Evolutionary conservation across 345 rosid genomes (phyloP), one percentile per base, ranked within the genome.

Genomic region (Alliaria petiolata): DNA sequence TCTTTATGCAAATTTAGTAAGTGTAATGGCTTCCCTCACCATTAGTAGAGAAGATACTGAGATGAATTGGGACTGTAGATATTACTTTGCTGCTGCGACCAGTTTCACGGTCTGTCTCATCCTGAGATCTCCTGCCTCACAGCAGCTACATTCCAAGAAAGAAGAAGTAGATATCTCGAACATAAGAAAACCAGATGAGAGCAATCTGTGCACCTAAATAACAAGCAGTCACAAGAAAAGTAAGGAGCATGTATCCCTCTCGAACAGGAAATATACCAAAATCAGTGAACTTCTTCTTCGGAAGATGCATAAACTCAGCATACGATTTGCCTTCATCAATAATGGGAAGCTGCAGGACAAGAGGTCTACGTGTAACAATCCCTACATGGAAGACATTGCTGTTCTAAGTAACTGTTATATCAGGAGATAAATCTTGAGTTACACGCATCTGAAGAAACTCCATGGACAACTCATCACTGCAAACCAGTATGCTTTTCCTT

Each of bases 261-360:
- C 3, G 15, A 63, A 45, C 38, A 44, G 31, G 16, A 34, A 52
- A 65, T 17, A 74, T 85, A 91, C 97, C 95, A 71, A 93, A 93
- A 85, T 93, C 98, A 5, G 85, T 78, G 77, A 89, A 91, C 68
- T 78, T 89, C 87, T 86, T 93, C 81, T 83, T 85, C 0, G 96
- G 95, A 56, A 89, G 91, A 78, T 93, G 98, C 97, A 93, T 89
- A 76, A 93, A 93, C 81, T 93, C 97, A 19, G 88, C 98, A 79
- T 91, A 90, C 69, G 91, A 97, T 84, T 75, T 87, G 71, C 95
- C 97, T 71, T 87, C 98, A 20, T 85, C 95, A 69, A 90, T 84
- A 80, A 79, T 84, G 62, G 91, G 98, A 76, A 90, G 97, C 89
- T 91, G 97, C 83, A 93, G 77, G 46, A 93, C 98, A 52, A 90